Conservation (phyloP, 2,329 filamentous ascomycete genomes). For the Neonectria magnoliae region DNA sequence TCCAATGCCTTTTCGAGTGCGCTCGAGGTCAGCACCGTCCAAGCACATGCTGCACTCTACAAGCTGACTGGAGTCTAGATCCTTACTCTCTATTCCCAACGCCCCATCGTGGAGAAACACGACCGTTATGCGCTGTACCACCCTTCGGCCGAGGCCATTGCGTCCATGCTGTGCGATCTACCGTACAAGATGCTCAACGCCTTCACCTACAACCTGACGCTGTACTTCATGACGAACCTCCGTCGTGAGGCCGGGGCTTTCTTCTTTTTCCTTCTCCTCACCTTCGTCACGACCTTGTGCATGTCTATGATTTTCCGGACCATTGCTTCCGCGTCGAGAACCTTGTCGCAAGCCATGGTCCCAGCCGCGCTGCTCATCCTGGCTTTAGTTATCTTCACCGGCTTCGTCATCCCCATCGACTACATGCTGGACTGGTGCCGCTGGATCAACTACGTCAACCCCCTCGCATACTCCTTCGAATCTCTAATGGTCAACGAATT, state of each 20-base stretch:
- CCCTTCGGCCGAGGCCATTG: slow-evolving; percentile 44
- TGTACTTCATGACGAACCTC: slow-evolving; percentile 61
- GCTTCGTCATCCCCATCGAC: slow-evolving; percentile 54
- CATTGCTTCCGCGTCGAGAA: slow-evolving; percentile 57
- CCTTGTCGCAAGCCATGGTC: slow-evolving; percentile 57
- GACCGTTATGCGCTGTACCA: slow-evolving; percentile 49
- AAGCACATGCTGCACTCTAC: not conserved
- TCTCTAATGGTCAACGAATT: slow-evolving; percentile 75
- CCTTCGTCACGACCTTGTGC: slow-evolving; percentile 48
- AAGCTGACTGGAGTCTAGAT: slow-evolving; percentile 44
- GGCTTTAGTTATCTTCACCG: slow-evolving; percentile 52
- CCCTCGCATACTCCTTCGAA: slow-evolving; percentile 72
- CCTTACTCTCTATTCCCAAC: slow-evolving; percentile 45
- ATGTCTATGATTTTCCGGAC: slow-evolving; percentile 57
- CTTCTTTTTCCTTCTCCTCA: slow-evolving; percentile 57
- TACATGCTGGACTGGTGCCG: slow-evolving; percentile 71
- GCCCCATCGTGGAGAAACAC: slow-evolving; percentile 49
- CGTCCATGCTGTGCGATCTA: slow-evolving; percentile 51
- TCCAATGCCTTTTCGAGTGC: slow-evolving; percentile 58
- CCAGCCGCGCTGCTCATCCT: slow-evolving; percentile 50
- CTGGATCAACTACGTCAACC: slow-evolving; percentile 74
- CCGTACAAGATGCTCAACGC: slow-evolving; percentile 52
- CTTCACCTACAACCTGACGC: slow-evolving; percentile 54
- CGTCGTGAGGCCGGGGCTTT: slow-evolving; percentile 56
- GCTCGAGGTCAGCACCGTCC: slow-evolving; percentile 40